Evolutionary conservation across 1,139 yeast species (phyloP).

Genomic region (Wickerhamomyces sp.): DNA sequence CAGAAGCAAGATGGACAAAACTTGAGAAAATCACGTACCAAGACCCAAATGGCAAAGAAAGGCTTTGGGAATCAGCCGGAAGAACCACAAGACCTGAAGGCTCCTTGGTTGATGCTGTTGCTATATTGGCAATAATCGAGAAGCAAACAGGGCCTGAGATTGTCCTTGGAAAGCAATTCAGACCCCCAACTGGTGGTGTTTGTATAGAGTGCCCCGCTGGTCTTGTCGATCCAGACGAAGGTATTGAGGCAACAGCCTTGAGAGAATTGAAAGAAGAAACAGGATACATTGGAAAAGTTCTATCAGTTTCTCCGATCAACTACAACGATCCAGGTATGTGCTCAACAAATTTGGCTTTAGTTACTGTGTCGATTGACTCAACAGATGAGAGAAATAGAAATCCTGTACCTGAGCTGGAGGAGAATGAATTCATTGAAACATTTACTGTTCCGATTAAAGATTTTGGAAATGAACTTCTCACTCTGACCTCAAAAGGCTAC

Average conservation of each 20-base stretch:
- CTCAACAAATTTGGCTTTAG: constrained; percentile 80
- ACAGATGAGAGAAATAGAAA: constrained; percentile 54
- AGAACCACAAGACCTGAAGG: constrained; percentile 72
- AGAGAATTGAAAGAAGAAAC: constrained; percentile 91
- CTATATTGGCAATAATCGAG: constrained; percentile 68
- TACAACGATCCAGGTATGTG: constrained; percentile 94
- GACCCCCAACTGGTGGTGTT: constrained; percentile 87
- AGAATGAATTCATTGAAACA: constrained; percentile 82
- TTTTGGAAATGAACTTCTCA: constrained; percentile 50
- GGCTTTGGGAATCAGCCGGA: constrained; percentile 88
- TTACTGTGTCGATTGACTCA: constrained; percentile 75
- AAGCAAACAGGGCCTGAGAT: constrained; percentile 48
- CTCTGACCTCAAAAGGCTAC: constrained; percentile 59
- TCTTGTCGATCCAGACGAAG: constrained; percentile 77
- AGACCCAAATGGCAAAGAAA: constrained; percentile 57
- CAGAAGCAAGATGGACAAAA: constrained; percentile 56
- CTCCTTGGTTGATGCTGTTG: constrained; percentile 80
- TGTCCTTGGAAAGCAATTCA: constrained; percentile 78
- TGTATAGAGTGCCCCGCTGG: constrained; percentile 97
- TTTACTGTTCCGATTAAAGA: constrained; percentile 60
- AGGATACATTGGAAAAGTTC: constrained; percentile 62
- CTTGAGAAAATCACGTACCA: constrained; percentile 58
- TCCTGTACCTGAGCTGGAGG: constrained; percentile 76
- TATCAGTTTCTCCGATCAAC: constrained; percentile 48
- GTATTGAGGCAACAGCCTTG: constrained; percentile 72